phyloP scores from a whole-genome alignment of 108 stramenopile genomes.

The Conticribra weissflogii region DNA sequence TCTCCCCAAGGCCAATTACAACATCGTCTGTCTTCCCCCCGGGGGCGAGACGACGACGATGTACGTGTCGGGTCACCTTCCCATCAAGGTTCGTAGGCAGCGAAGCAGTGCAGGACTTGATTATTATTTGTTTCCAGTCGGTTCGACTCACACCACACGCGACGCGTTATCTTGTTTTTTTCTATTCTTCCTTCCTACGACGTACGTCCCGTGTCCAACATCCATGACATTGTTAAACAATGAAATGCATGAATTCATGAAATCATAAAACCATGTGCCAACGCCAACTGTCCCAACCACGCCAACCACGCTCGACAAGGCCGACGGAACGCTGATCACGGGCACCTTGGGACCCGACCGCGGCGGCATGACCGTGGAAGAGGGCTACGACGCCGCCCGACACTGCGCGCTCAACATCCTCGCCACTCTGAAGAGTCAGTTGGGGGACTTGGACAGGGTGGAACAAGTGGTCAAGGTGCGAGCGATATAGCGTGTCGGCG shows the following conservation, averaged over 20 bases:
- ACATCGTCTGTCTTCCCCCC: conserved; percentile 62
- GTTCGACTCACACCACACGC: too few species aligned
- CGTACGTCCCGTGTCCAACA: too few species aligned
- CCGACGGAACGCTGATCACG: conserved; percentile 75
- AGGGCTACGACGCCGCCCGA: conserved; percentile 90
- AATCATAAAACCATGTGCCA: too few species aligned
- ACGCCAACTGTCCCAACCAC: too few species aligned
- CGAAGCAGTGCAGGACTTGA: too few species aligned
- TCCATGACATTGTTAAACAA: too few species aligned
- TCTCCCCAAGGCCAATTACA: conserved; percentile 88
- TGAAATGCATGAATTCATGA: too few species aligned
- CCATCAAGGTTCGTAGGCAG: conserved; percentile 65
- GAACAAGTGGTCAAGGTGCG: conserved; percentile 84
- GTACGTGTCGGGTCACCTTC: conserved; percentile 88
- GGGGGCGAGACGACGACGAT: conserved; percentile 71
- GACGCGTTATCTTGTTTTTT: too few species aligned
- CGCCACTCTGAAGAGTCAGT: conserved; percentile 75
- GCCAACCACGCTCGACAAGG: too few species aligned
- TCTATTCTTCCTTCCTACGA: too few species aligned
- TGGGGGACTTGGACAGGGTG: conserved; percentile 85
- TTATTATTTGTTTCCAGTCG: too few species aligned
- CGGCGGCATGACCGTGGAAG: conserved; percentile 64
- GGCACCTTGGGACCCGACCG: conserved; percentile 79
- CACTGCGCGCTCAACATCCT: conserved; percentile 85
- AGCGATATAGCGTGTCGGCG: too few species aligned